Evolutionary conservation across 345 rosid genomes (phyloP).

Genomic region (Syzygium oleosum): DNA sequence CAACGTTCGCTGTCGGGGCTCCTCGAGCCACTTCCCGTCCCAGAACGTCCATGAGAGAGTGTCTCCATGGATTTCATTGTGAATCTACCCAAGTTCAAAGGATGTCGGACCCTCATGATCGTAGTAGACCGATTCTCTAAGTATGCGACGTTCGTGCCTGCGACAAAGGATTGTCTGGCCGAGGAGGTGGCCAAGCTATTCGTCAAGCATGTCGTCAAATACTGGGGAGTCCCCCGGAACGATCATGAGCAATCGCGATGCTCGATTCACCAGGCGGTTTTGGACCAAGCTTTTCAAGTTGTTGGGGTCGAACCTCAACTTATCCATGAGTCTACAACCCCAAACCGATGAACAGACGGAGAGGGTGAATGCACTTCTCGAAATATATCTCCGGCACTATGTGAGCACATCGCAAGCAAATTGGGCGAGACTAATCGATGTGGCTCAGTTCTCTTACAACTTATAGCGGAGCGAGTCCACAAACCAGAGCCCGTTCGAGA

Average conservation of each 20-base stretch:
- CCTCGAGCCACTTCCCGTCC: too few relatives aligned
- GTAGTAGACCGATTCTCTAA: too few relatives aligned
- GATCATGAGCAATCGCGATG: rapidly evolving
- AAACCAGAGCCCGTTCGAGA: rapidly evolving
- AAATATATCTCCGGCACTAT: too few relatives aligned
- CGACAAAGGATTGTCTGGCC: too few relatives aligned
- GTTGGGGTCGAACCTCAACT: rapidly evolving
- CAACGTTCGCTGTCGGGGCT: rapidly evolving
- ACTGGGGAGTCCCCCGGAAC: rapidly evolving
- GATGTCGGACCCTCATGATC: rapidly evolving
- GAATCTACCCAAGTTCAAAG: rapidly evolving
- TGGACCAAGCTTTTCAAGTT: too few relatives aligned
- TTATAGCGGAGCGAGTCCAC: rapidly evolving
- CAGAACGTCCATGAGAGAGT: rapidly evolving
- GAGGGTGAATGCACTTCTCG: too few relatives aligned
- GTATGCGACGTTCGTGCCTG: rapidly evolving
- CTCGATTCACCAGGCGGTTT: rapidly evolving
- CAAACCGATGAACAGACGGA: rapidly evolving
- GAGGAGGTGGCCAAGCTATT: too few relatives aligned
- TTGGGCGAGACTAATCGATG: rapidly evolving
- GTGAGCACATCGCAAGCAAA: too few relatives aligned
- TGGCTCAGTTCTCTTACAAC: too few relatives aligned
- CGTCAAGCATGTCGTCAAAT: too few relatives aligned
- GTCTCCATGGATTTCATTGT: too few relatives aligned
- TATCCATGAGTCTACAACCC: too few relatives aligned